These are phyloP conservation scores for Lepidium didymum DNA, from an alignment of 345 rosid species.

Conservation along the genomic window DNA sequence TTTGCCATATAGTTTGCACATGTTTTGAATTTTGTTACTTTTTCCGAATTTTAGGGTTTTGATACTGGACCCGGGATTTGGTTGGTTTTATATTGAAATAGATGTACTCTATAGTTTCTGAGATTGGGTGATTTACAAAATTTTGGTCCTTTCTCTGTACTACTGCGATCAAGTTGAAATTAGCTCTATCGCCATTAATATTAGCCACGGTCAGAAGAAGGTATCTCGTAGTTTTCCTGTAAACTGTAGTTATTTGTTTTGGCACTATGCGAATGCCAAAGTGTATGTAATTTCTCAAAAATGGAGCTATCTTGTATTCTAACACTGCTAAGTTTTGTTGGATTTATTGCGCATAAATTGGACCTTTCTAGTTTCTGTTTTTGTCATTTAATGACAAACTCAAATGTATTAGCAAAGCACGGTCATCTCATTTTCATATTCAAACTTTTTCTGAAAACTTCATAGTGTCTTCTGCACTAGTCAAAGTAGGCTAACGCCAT, in stretches of 20 bases:
- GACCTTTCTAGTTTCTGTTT: background rate
- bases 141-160: background rate
- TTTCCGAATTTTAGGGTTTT: slow-evolving; percentile 11
- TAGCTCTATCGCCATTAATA: background rate
- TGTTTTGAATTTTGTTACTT: background rate
- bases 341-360: background rate
- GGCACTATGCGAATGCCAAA: background rate
- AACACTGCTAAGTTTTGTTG: background rate
- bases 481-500: background rate
- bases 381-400: background rate
- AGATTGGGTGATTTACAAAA: background rate
- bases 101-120: background rate
- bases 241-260: background rate
- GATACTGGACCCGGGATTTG: slow-evolving; percentile 5
- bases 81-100: background rate
- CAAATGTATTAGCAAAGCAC: background rate
- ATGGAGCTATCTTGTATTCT: background rate
- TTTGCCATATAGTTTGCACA: background rate
- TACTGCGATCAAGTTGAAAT: background rate
- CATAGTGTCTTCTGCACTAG: background rate
- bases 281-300: background rate
- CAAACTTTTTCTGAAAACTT: background rate
- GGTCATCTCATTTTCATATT: background rate
- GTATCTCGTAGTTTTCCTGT: background rate
- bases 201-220: background rate